A percentile compares a stretch with the other conserved stretches of the same genome.
These are phyloP conservation scores for Colletotrichum siamense DNA, from an alignment of 2,329 filamentous ascomycete species.

Conservation along the genomic window DNA sequence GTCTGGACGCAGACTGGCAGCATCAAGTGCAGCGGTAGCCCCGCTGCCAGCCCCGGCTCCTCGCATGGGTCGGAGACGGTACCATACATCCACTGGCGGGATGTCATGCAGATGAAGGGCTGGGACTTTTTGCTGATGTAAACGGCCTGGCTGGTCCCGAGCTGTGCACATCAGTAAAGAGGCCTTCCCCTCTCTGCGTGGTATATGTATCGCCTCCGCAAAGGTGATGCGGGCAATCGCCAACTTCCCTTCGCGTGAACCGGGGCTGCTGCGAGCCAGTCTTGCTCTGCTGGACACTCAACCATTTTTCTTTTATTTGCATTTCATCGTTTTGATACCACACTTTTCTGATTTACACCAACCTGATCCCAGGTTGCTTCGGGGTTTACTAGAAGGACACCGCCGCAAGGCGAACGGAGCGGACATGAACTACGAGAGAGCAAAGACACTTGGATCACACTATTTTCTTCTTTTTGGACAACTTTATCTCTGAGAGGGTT, in stretches of 20 bases:
- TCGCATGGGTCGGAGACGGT: conserved; percentile 42
- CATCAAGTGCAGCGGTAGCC: conserved; percentile 39
- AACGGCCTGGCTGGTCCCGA: conserved; percentile 15
- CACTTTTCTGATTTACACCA: conserved; percentile 30
- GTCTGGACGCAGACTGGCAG: conserved; percentile 82
- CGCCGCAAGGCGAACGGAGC: conserved; percentile 43
- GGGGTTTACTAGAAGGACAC: conserved; percentile 20
- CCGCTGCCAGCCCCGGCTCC: conserved; percentile 24
- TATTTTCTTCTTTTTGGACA: conserved; percentile 2
- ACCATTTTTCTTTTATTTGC: conserved; percentile 22
- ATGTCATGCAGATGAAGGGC: conserved; percentile 88
- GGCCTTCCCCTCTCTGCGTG: conserved; percentile 22
- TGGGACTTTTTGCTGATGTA: conserved; percentile 94
- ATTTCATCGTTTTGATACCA: conserved; percentile 26
- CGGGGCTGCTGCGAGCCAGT: conserved; percentile 15
- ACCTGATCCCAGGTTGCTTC: conserved; percentile 8
- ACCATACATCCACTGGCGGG: conserved; percentile 89
- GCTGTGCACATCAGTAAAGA: background rate
- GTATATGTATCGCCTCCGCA: conserved; percentile 28
- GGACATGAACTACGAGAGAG: conserved; percentile 21
- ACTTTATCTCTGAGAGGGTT: background rate
- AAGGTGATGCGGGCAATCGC: conserved; percentile 43
- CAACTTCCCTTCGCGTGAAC: conserved; percentile 23
- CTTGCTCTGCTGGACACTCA: background rate
- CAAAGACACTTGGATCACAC: conserved; percentile 23